Evolutionary conservation across 2,329 filamentous ascomycete genomes (phyloP), one percentile per base, ranked within the genome.

Genomic region (Pseudocercospora fijiensis): DNA sequence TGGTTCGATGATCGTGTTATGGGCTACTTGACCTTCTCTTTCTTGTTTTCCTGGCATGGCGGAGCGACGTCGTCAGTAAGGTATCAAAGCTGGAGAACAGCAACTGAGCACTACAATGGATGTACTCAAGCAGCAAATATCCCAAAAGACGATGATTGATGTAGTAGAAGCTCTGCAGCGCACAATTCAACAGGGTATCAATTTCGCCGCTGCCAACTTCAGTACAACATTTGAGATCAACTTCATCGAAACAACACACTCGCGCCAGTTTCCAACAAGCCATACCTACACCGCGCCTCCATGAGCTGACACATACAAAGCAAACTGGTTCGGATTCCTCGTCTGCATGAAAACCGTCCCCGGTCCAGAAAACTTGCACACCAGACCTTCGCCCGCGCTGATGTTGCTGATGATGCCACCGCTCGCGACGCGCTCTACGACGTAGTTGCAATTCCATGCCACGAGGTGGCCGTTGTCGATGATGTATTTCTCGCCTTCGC

Each of bases 361-460:
- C 0, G 95, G 95, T 47, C 85, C 93, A 0, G 89, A 92, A 70
- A 98, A 98, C 75, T 92, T 96, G 82, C 95, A 99, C 3, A 96
- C 93, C 37, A 98, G 80, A 0, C 95, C 95, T 78, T 99, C 95
- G 0, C 85, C 90, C 0, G 91, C 88, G 27, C 88, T 87, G 22
- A 96, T 77, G 9, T 89, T 88, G n/a, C 91, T 94, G n/a, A 99
- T 89, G 67, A 99, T 88, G 41, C 95, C 95, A 1, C 95, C 95
- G 2, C 90, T 95, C 0, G 94, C 88, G 3, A 96, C 90, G 16
- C 95, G 88, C 79, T 97, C 92, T 67, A 99, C 87, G 4, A 91
- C 84, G 73, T 98, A 99, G 74, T 96, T 92, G 74, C 90, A 93
- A 76, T 97, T 97, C 95, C 95, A 99, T 0, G 95, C 92, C 28